Base-by-base conservation (phyloP, 2,329 filamentous ascomycete genomes). In the Talaromyces sp. region DNA sequence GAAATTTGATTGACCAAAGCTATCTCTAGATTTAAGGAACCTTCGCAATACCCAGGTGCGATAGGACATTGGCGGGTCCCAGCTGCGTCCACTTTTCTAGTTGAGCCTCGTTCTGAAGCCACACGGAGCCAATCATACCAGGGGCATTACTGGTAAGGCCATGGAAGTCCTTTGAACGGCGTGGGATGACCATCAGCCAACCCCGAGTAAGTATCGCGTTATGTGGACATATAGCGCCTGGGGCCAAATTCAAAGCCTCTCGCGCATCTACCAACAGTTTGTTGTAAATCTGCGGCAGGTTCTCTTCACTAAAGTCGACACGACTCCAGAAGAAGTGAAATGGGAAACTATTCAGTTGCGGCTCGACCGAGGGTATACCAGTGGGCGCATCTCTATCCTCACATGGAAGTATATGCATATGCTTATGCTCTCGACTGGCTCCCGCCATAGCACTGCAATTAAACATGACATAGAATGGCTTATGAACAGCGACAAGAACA, bases 341-440 rank as follows among this genome's bases (percentile, higher is more conserved):
- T n/a, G 47, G 25, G 15, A 51, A n/a, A 2, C 15, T 51, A 17
- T 29, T 29, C 47, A 51, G 5, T 51, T n/a, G 47, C 47, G 47
- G 6, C 47, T 51, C 47, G 25, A 29, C 25, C 11, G 22, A 27
- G 27, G 47, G 47, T n/a, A 51, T 51, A 10, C 47, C 47, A 29
- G 1, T 29, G 13, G 22, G 17, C 47, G 25, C 34, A 60, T 31
- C 22, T 6, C 43, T 19, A 45, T 31, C 36, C 2, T 60, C 38
- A 19, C 17, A 19, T 29, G 58, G 58, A 43, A 63, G 61, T 22
- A 63, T 58, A 22, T 85, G 83, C 66, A 84, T 66, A 72, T 84
- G 82, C 70, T 85, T 85, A 67, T 85, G 83, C 58, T 79, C 69
- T 10, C 82, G 70, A 61, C 80, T 83, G 62, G 81, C 82, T 0